Evolutionary conservation across 148 eudicot genomes (phyloP).

Genomic region (Vaccinium corymbosum): DNA sequence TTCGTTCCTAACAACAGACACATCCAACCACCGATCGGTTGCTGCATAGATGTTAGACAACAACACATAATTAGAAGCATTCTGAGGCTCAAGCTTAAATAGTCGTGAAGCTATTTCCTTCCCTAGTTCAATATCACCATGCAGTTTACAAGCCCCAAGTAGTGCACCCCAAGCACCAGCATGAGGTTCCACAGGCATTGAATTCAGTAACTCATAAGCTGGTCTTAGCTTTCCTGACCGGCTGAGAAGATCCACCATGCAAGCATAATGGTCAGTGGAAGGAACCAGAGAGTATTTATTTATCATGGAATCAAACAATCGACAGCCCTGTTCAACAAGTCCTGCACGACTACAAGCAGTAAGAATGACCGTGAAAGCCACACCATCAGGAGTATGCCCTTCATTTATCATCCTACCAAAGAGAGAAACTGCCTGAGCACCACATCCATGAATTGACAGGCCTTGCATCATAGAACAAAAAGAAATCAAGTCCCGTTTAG

Average conservation of each 20-base stretch:
- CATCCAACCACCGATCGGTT: slow-evolving; percentile 62
- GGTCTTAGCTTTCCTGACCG: slow-evolving; percentile 53
- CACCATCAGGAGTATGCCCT: slow-evolving; percentile 56
- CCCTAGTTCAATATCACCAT: slow-evolving; percentile 45
- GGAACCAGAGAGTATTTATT: slow-evolving; percentile 41
- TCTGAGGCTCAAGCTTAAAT: slow-evolving; percentile 51
- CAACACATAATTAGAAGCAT: slow-evolving; percentile 52
- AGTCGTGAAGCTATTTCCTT: slow-evolving; percentile 46
- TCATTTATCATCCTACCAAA: slow-evolving; percentile 58
- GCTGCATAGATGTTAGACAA: slow-evolving; percentile 66
- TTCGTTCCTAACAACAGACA: slow-evolving; percentile 39
- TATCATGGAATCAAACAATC: slow-evolving; percentile 47
- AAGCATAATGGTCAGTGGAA: slow-evolving; percentile 64
- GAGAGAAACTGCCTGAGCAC: slow-evolving; percentile 45
- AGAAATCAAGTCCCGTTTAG: slow-evolving; percentile 51
- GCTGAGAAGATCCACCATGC: slow-evolving; percentile 68
- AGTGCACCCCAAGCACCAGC: slow-evolving; percentile 78
- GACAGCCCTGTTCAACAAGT: slow-evolving; percentile 56
- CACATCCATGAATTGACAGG: slow-evolving; percentile 53
- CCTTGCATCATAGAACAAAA: slow-evolving; percentile 82
- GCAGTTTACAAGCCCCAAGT: slow-evolving; percentile 68
- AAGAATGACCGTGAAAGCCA: slow-evolving; percentile 62
- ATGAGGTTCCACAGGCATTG: slow-evolving; percentile 51
- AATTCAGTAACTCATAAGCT: slow-evolving; percentile 57
- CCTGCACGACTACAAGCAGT: slow-evolving; percentile 59